Evolutionary conservation across 495 filamentous ascomycete genomes (phyloP), one percentile per base, ranked within the genome.

Genomic region (Rhypophila decipiens): DNA sequence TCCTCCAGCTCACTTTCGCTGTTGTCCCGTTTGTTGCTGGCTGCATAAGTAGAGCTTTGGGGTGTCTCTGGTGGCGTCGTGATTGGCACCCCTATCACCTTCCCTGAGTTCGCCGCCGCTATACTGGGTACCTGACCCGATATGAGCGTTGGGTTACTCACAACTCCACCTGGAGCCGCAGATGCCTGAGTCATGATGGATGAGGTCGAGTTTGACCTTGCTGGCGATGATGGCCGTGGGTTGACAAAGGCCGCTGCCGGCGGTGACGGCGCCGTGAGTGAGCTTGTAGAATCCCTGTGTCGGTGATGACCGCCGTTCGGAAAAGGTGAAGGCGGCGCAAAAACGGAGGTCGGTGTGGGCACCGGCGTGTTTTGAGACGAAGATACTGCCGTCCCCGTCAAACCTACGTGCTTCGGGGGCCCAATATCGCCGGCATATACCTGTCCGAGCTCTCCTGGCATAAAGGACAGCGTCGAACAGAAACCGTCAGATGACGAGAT

Each of bases 401-500:
- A 56, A n/a, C 54, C 42, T 13, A 72, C 60, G 33, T 76, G 70
- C 37, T 79, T 75, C 7, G 69, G 56, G 17, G 69, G 72, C 3
- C 81, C 73, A 10, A 80, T 61, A 10, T 85, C 73, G 9, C 86
- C 85, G 10, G 79, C 84, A 63, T 95, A 95, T 12, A 79, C 63
- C 53, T 90, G 82, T n/a, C 94, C 94, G 5, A 99, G 70, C 60
- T 99, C 94, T 17, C 87, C 87, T 4, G 85, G 72, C 5, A 77
- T 63, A 61, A 99, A 99, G 0, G 88, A 80, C 19, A 99, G 72
- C 0, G 87, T 83, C 0, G 94, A 99, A 59, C 94, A 97, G 68
- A 96, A 99, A 1, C 94, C 94, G 60, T 99, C 94, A 0, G 94
- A 96, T 1, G 94, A 97, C 44, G 87, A 90, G 77, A 99, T 96